phyloP scores from a whole-genome alignment of 177 flowering plant genomes.

The Tripterygium wilfordii region DNA sequence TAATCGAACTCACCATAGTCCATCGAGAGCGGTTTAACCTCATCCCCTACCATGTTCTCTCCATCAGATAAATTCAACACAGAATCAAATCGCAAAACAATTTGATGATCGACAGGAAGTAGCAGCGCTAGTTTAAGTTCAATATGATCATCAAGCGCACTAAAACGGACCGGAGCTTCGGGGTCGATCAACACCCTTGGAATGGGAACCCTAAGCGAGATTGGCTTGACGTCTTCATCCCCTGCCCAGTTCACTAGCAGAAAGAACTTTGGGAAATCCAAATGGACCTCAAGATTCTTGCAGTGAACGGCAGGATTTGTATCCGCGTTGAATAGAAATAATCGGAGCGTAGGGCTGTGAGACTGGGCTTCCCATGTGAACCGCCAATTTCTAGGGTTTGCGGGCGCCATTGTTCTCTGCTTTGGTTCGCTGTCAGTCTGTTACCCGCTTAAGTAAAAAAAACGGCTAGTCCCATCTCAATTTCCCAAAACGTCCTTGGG shows the following conservation, averaged over 20 bases:
- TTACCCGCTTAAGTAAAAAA: slow-evolving; percentile 2
- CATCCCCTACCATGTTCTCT: background rate
- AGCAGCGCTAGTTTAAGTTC: slow-evolving; percentile 29
- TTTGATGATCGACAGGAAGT: background rate
- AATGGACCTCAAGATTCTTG: slow-evolving; percentile 28
- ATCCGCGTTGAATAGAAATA: slow-evolving; percentile 53
- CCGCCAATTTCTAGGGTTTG: slow-evolving; percentile 72
- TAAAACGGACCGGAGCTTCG: slow-evolving; percentile 43
- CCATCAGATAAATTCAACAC: background rate
- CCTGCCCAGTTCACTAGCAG: slow-evolving; percentile 47
- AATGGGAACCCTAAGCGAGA: slow-evolving; percentile 54
- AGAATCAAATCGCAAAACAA: background rate
- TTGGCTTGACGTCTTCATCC: slow-evolving; percentile 12
- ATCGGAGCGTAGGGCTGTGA: slow-evolving; percentile 55
- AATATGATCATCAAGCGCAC: slow-evolving; percentile 63
- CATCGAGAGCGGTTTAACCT: slow-evolving; percentile 10
- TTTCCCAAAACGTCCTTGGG: background rate
- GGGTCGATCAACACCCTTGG: slow-evolving; percentile 71
- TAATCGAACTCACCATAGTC: slow-evolving; percentile 59
- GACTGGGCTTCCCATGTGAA: slow-evolving; percentile 92
- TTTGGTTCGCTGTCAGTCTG: background rate
- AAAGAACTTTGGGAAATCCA: slow-evolving; percentile 29
- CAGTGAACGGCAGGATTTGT: slow-evolving; percentile 43
- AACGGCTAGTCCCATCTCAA: background rate
- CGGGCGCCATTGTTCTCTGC: no score